Base-by-base conservation (phyloP, 2,329 filamentous ascomycete species). In the Calonectria pauciramosa region DNA sequence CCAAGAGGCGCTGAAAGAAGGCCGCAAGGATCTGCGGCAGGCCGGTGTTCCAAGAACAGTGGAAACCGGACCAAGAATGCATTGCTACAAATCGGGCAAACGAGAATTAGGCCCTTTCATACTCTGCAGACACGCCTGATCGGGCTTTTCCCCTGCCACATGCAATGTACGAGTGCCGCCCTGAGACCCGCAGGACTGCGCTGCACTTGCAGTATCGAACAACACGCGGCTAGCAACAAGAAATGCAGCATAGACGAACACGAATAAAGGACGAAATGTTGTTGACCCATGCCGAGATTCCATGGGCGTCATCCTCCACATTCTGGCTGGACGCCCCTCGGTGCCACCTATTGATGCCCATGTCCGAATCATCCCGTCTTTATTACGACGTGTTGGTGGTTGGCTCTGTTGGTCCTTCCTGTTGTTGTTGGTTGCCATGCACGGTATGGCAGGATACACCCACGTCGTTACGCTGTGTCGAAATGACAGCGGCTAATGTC, bases 281-380 rank as follows among this genome's bases (percentile, higher is more conserved):
- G 70, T 54, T 59, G 68, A 59, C 66, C 67, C 36, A 68, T 44
- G 49, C 67, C 47, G 68, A 36, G n/a, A 30, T 59, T 34, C 11
- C 44, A 10, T 26, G 34, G 32, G n/a, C n/a, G n/a, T 38, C 56
- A 11, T 51, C 49, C 52, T 66, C 51, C 69, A 23, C 28, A 68
- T 76, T 77, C 77, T 54, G 68, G 69, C 71, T 72, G 52, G 70
- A 60, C 71, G 64, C 68, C 60, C 52, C 30, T 47, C 51, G 32
- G 30, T 51, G 65, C 70, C 63, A 71, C 70, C 44, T 49, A 47
- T 74, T 66, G 68, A 66, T 60, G 23, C 34, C 38, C 72, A 64
- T 68, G 52, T 72, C 78, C 77, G 77, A 80, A 32, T 72, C 66
- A 65, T 70, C 69, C 75, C 47, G 60, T 69, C 59, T 44, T 54